phyloP scores from a whole-genome alignment of 495 filamentous ascomycete genomes.

The Hypoxylon crocopeplum region DNA sequence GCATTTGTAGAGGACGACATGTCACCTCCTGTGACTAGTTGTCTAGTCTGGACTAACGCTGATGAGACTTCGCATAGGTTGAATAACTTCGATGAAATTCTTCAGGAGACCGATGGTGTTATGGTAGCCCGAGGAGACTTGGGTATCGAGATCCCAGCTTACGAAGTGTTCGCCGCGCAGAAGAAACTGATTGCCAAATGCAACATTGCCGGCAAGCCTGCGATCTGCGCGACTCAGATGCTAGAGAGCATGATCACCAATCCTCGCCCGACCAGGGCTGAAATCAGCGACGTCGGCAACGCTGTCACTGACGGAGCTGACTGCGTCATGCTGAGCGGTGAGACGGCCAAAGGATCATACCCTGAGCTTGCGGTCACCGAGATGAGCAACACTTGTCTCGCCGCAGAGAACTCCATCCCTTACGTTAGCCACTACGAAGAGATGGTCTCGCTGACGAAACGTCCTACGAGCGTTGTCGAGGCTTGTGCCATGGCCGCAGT shows the following conservation, averaged over 20 bases:
- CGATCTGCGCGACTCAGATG: conserved; percentile 81
- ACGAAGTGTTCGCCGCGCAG: conserved; percentile 98
- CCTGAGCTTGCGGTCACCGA: conserved; percentile 90
- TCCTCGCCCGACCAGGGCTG: conserved; percentile 94
- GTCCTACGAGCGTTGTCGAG: conserved; percentile 85
- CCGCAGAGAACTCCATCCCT: conserved; percentile 94
- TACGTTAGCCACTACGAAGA: conserved; percentile 98
- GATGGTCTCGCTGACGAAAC: conserved; percentile 78
- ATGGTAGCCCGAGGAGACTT: conserved; percentile 99
- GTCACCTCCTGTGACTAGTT: too few relatives aligned
- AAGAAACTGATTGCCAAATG: conserved; percentile 99
- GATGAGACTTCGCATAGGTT: conserved; percentile 35
- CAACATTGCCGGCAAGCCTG: conserved; percentile 98
- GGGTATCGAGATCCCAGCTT: conserved; percentile 97
- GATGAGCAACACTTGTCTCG: conserved; percentile 96
- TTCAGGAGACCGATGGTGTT: conserved; percentile 95
- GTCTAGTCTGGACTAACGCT: neutral
- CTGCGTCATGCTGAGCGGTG: conserved; percentile 99
- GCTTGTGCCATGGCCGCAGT: conserved; percentile 96
- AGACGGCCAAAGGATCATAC: conserved; percentile 98
- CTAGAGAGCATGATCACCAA: conserved; percentile 99
- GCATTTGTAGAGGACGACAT: too few relatives aligned
- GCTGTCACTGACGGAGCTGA: conserved; percentile 97
- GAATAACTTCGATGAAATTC: conserved; percentile 99
- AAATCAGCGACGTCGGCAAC: conserved; percentile 98